Evolutionary conservation across 768 basidiomycete genomes (phyloP).

Genomic region (Termitomyces sp.): DNA sequence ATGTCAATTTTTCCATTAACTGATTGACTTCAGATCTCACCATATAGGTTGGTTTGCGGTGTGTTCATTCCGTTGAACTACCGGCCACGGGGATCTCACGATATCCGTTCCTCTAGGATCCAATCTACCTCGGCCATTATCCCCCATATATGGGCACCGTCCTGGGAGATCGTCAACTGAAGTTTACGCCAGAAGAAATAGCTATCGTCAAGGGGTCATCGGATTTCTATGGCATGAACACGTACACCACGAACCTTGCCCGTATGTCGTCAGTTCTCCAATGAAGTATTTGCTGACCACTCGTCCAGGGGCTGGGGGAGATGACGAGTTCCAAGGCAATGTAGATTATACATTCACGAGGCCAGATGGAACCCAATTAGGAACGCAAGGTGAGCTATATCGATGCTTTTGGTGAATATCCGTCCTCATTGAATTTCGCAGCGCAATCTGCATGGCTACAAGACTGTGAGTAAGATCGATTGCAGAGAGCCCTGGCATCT

Average conservation of each 20-base stretch:
- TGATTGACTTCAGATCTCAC: no score
- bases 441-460: constrained; percentile 5
- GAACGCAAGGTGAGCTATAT: constrained; percentile 54
- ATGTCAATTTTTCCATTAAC: no score
- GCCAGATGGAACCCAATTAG: constrained; percentile 64
- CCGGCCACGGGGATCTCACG: no score
- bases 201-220: constrained; percentile 46
- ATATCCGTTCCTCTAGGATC: no score
- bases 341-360: constrained; percentile 63
- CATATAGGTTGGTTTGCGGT: no score
- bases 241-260: constrained; percentile 65
- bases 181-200: no score
- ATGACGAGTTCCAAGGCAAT: constrained; percentile 61
- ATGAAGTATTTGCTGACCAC: constrained; percentile 2
- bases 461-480: neutral
- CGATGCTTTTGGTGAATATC: neutral
- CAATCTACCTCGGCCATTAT: no score
- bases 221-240: constrained; percentile 73
- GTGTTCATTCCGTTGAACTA: no score
- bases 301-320: constrained; percentile 50
- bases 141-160: no score
- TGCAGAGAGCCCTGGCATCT: no score
- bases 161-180: no score
- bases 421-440: neutral
- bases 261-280: constrained; percentile 34